Conservation (phyloP, 2,329 filamentous ascomycete species). For the Fonsecaea monophora region DNA sequence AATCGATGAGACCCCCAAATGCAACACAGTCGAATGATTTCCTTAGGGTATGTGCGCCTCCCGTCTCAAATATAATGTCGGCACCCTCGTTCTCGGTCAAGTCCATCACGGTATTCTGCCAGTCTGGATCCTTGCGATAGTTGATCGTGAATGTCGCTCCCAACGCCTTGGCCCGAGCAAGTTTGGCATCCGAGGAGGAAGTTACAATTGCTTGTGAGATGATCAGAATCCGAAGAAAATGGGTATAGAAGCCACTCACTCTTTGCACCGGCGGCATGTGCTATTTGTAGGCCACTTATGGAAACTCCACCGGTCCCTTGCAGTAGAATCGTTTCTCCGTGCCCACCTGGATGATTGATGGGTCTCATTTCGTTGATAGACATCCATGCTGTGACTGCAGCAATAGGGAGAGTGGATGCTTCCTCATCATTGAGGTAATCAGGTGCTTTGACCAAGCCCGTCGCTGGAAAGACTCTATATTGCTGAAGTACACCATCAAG, state of each 20-base stretch:
- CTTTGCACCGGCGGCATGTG: slow-evolving; percentile 55
- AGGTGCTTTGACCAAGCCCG: slow-evolving; percentile 52
- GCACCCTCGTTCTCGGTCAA: slow-evolving; percentile 55
- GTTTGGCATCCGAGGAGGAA: slow-evolving; percentile 59
- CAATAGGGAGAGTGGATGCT: slow-evolving; percentile 53
- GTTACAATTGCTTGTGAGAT: slow-evolving; percentile 54
- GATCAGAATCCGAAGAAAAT: slow-evolving; percentile 44
- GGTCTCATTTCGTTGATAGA: slow-evolving; percentile 56
- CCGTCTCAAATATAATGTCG: slow-evolving; percentile 52
- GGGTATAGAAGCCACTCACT: slow-evolving; percentile 49
- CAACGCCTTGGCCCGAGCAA: slow-evolving; percentile 47
- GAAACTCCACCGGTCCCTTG: slow-evolving; percentile 59
- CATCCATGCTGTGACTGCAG: slow-evolving; percentile 59
- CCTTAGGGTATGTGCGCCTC: slow-evolving; percentile 50
- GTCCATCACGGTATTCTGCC: slow-evolving; percentile 54
- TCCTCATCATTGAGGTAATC: slow-evolving; percentile 50
- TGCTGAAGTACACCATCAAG: slow-evolving; percentile 52
- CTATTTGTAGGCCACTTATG: slow-evolving; percentile 55
- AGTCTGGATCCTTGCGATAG: slow-evolving; percentile 56
- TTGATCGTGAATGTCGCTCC: slow-evolving; percentile 59
- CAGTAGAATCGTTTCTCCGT: slow-evolving; percentile 50
- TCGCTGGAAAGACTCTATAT: slow-evolving; percentile 53
- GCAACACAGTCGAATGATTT: slow-evolving; percentile 57
- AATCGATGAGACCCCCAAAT: slow-evolving; percentile 53
- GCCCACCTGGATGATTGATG: slow-evolving; percentile 51